Conservation (phyloP, 352 stramenopile genomes). For the Pythium dissotocum region DNA sequence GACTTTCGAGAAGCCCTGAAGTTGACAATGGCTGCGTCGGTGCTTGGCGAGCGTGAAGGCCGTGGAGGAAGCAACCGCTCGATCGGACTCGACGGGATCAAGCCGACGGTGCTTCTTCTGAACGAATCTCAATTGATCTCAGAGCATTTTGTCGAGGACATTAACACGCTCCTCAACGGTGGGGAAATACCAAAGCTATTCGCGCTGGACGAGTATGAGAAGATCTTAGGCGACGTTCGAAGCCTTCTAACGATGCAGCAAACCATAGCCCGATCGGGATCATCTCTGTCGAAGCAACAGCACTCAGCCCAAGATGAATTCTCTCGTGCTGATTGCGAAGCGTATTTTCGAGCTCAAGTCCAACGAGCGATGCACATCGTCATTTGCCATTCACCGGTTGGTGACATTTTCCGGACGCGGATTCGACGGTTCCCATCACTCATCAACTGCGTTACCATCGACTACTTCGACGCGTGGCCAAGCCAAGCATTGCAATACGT, state of each 20-base stretch:
- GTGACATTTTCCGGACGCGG: slow-evolving; percentile 76
- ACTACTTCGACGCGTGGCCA: slow-evolving; percentile 94
- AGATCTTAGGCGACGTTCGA: slow-evolving; percentile 66
- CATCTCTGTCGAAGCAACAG: slow-evolving; percentile 4
- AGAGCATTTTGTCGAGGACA: slow-evolving; percentile 85
- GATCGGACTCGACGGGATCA: background rate
- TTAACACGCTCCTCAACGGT: slow-evolving; percentile 89
- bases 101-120: slow-evolving; percentile 72
- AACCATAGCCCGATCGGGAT: slow-evolving; percentile 1
- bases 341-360: slow-evolving; percentile 78
- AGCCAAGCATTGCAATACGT: slow-evolving; percentile 83
- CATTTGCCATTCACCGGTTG: slow-evolving; percentile 88
- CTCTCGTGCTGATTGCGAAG: slow-evolving; percentile 71
- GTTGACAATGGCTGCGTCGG: slow-evolving; percentile 44
- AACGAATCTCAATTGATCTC: slow-evolving; percentile 84
- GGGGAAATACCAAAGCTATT: slow-evolving; percentile 89
- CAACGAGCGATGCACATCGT: slow-evolving; percentile 89
- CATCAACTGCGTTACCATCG: slow-evolving; percentile 93
- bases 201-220: slow-evolving; percentile 79
- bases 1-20: slow-evolving; percentile 92
- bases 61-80: background rate
- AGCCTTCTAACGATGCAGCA: slow-evolving; percentile 31
- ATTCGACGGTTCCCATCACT: slow-evolving; percentile 92
- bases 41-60: slow-evolving; percentile 32
- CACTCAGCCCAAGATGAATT: slow-evolving; percentile 20